Evolutionary conservation across 108 stramenopile genomes (phyloP), one percentile per base, ranked within the genome.

Genomic region (Cyclotella atomus): DNA sequence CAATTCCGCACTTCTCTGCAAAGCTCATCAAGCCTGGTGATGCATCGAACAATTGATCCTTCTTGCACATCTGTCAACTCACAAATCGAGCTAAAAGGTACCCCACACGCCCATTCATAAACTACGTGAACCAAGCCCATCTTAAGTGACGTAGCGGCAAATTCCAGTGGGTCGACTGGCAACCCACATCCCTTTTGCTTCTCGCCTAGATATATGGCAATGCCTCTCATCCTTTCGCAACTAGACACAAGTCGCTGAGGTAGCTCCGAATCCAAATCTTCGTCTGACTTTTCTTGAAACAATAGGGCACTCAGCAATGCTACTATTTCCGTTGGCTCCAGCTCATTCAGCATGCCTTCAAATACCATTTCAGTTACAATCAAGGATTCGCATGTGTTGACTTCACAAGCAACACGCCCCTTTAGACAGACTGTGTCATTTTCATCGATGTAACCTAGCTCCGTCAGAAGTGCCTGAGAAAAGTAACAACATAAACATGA

Each of bases 101-200:
- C 94, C 0, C 98, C 98, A 33, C 95, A 77, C 2, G 99, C 99
- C 99, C 99, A 99, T 75, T 97, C 97, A 67, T 98, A 97, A 8
- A 98, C 97, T 17, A 96, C 97, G 61, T 96, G 92, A 33, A 96
- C 94, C 34, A 98, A 82, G n/a, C 97, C 98, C 70, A 97, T 97
- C 53, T 98, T 97, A 25, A 99, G 84, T 23, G 81, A 84, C 2
- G 73, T 75, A 46, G 85, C 91, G 28, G 87, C 75, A 68, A 91
- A 97, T 21, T 96, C 95, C 0, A 81, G 54, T 0, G 96, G 94
- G 59, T 95, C 96, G 14, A 96, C 68, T 6, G 87, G 84, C 17
- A 98, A 57, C 20, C 98, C 95, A 60, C 83, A 76, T 33, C 91
- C 87, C 63, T 85, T 89, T 84, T 97, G 97, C 29, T 90, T 68